Evolutionary conservation across 2,329 filamentous ascomycete species (phyloP), one percentile per base, ranked within the genome.

Genomic region (Xylariomycetidae sp.): DNA sequence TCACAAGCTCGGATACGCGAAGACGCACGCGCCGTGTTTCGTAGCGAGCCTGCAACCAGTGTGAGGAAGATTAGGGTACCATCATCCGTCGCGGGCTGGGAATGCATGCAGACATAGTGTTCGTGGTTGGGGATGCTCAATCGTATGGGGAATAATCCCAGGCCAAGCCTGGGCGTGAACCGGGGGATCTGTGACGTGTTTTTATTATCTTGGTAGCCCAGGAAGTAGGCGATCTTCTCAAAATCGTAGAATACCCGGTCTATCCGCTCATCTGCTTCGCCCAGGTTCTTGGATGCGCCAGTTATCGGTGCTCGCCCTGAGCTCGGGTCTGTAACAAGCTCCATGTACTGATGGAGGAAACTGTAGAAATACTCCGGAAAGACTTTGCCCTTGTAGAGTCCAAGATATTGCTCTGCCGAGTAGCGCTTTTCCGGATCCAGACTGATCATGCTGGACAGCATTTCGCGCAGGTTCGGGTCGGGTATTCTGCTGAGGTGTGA

Each of bases 361-460:
- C 79, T 93, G 67, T 95, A 96, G 52, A 98, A 98, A 61, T 98
- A 98, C 37, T 85, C 78, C 0, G 92, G 93, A 43, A 98, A 98
- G 4, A 90, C 86, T 54, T 90, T 95, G 29, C 76, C 77, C 50
- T 87, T 85, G 79, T 86, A 96, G 50, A 95, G 90, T 15, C 88
- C 82, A 8, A 98, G 68, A 47, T 95, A 96, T 52, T 96, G 86
- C 37, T 95, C 88, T 2, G 92, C 90, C 13, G 87, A 88, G 57
- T 94, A 94, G 46, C 92, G 77, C 48, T 86, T 86, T 58, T 94
- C 82, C 0, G 93, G 90, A 46, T 96, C 85, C 6, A 95, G 68
- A 55, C 94, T 85, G 41, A 98, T 93, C 92, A 98, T 98, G 58
- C 94, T 89, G 14, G 82, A 74, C 44, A 98, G 84, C 70, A 98